Percentiles rank a stretch among this genome's conserved stretches.
Evolutionary conservation across 768 basidiomycete genomes (phyloP).

Genomic region (Cystofilobasidium capitatum): DNA sequence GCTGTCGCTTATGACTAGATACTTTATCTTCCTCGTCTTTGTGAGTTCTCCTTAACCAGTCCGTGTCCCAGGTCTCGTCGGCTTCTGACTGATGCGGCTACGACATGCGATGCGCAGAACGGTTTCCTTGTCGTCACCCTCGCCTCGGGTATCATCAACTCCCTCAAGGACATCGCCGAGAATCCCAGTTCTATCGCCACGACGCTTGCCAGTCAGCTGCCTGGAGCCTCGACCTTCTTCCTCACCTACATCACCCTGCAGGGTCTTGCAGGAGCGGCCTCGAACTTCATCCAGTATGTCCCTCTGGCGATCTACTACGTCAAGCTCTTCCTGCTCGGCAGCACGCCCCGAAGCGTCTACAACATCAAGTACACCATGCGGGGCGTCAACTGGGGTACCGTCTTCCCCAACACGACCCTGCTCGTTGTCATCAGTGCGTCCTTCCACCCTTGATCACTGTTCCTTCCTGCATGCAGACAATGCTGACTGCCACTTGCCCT

Average conservation of each 20-base stretch:
- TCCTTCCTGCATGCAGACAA: background rate
- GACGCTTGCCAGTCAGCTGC: constrained; percentile 67
- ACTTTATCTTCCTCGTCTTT: constrained; percentile 82
- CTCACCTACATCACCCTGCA: constrained; percentile 70
- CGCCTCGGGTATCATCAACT: constrained; percentile 67
- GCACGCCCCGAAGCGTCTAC: constrained; percentile 75
- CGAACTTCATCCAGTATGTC: constrained; percentile 16
- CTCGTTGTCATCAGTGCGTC: constrained; percentile 69
- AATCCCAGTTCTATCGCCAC: constrained; percentile 62
- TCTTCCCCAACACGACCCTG: constrained; percentile 60
- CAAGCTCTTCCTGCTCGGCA: constrained; percentile 75
- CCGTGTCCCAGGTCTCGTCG: background rate
- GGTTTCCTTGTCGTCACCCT: constrained; percentile 87
- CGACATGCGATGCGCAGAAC: constrained; percentile 53
- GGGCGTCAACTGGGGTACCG: constrained; percentile 64
- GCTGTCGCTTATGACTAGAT: constrained; percentile 81
- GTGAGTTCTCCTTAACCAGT: constrained; percentile 46
- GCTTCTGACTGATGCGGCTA: too few relatives aligned
- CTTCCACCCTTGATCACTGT: background rate
- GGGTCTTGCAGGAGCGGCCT: constrained; percentile 40
- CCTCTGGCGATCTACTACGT: constrained; percentile 62
- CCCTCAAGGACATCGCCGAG: constrained; percentile 54
- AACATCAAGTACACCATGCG: constrained; percentile 66
- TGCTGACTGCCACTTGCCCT: background rate
- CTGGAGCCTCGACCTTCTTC: constrained; percentile 80